Evolutionary conservation across 176 grass and related monocot species (phyloP).

Genomic region (Musa itinerans): DNA sequence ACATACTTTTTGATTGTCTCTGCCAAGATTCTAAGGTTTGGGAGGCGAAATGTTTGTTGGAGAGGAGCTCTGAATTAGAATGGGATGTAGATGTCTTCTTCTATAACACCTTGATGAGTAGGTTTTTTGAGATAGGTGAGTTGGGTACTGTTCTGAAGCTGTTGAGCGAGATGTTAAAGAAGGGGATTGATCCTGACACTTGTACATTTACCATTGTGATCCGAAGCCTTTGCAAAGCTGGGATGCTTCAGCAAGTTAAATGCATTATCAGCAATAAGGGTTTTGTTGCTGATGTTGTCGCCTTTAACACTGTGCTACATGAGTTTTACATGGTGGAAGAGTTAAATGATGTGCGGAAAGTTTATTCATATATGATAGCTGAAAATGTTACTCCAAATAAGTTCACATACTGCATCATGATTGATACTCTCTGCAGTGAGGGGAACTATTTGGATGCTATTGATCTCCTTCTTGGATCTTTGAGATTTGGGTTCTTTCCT

Average conservation of each 20-base stretch:
- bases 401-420: constrained; percentile 44
- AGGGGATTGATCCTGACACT: constrained; percentile 53
- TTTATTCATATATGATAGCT: constrained; percentile 30
- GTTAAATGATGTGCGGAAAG: constrained; percentile 21
- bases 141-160: constrained; percentile 49
- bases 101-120: constrained; percentile 71
- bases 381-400: constrained; percentile 38
- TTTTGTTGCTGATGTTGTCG: constrained; percentile 41
- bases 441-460: constrained; percentile 25
- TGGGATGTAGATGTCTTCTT: constrained; percentile 50
- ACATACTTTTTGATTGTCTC: constrained; percentile 62
- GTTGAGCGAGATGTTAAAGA: constrained; percentile 54
- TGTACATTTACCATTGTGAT: constrained; percentile 75
- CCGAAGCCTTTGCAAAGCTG: constrained; percentile 45
- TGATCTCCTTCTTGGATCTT: constrained; percentile 24
- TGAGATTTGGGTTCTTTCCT: constrained; percentile 17
- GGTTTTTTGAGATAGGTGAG: constrained; percentile 43
- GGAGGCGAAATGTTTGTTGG: constrained; percentile 49
- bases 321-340: constrained; percentile 35
- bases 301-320: constrained; percentile 78
- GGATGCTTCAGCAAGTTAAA: constrained; percentile 40
- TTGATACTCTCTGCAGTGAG: constrained; percentile 50
- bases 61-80: constrained; percentile 33
- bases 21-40: constrained; percentile 38
- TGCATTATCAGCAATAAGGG: constrained; percentile 29